Conservation (phyloP, 2,329 filamentous ascomycete genomes). For the Botrytis squamosa region DNA sequence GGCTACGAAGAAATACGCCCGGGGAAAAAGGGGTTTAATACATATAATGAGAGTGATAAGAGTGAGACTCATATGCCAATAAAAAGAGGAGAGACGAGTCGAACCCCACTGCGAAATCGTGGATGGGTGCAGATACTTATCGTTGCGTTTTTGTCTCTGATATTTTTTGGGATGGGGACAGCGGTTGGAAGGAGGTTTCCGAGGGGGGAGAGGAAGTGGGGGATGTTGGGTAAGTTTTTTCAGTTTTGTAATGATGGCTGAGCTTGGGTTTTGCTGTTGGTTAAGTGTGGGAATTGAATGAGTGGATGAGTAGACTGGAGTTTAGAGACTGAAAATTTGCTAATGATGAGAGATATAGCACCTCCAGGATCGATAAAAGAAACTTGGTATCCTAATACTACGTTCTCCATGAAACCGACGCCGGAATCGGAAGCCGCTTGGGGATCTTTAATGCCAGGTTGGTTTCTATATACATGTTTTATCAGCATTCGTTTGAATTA, state of each 20-base stretch:
- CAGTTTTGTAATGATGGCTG: neutral
- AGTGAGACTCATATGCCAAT: no score
- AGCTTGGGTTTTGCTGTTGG: no score
- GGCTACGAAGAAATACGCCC: neutral
- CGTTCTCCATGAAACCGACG: slow-evolving; percentile 16
- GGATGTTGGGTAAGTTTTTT: neutral
- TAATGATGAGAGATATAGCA: neutral
- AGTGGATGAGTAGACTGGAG: neutral
- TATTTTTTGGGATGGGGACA: neutral
- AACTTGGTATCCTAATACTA: slow-evolving; percentile 21
- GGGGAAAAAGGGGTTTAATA: neutral
- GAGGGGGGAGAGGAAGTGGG: neutral
- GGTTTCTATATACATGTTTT: neutral
- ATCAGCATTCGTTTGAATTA: no score
- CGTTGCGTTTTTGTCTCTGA: neutral
- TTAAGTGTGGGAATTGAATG: neutral
- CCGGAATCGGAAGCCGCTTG: slow-evolving; percentile 20
- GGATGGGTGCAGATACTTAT: slow-evolving; percentile 12
- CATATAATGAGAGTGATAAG: neutral
- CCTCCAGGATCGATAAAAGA: slow-evolving; percentile 14
- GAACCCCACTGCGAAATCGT: neutral
- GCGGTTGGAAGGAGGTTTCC: neutral
- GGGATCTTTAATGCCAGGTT: slow-evolving; percentile 17
- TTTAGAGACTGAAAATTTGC: neutral
- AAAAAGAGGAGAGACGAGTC: neutral